Base-by-base conservation (phyloP, 768 basidiomycete species). In the Paxillus ammoniavirescens region DNA sequence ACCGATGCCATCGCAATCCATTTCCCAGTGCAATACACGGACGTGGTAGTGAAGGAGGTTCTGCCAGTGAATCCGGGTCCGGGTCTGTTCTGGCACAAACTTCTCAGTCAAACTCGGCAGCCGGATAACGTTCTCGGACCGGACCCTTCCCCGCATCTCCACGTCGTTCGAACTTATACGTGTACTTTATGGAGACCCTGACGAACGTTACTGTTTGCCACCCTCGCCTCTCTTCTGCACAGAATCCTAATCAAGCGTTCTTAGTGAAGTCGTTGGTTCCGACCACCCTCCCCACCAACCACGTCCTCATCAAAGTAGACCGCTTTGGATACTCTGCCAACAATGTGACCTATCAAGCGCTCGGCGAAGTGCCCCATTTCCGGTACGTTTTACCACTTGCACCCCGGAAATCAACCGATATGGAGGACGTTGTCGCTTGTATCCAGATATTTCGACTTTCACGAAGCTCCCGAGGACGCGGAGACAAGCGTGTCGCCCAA, bases 291-390 rank as follows among this genome's bases (percentile, higher is more conserved):
- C 77, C 77, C 8, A 52, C 64, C 14, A 75, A 82, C 66, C 77
- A 82, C 52, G 73, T 86, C 38, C 61, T 86, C 14, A 72, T 86
- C 52, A 73, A 72, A 49, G 79, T 87, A 4, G 84, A 87, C 52
- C 77, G 81, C 15, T 87, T 88, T 61, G 86, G 86, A 4, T 88
- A 83, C 65, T 86, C 84, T 28, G 78, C 86, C 40, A 88, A 88
- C 64, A 88, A 88, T 59, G 56, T 88, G 17, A 86, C 87, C 14
- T 88, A 88, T 63, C 84, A 88, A 60, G 77, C 80, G 8, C 68
- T 76, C 9, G 75, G 75, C n/a, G 75, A 77, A 45, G 66, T 62
- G 31, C 65, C 73, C 23, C 71, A 76, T 54, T 77, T 76, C 50
- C 63, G 71, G 75, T 76, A 42, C 31, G 62, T 50, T 17, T 41